These are phyloP conservation scores for Nannizziopsis barbatae DNA, from an alignment of 2,329 filamentous ascomycete genomes.

Conservation along the genomic window DNA sequence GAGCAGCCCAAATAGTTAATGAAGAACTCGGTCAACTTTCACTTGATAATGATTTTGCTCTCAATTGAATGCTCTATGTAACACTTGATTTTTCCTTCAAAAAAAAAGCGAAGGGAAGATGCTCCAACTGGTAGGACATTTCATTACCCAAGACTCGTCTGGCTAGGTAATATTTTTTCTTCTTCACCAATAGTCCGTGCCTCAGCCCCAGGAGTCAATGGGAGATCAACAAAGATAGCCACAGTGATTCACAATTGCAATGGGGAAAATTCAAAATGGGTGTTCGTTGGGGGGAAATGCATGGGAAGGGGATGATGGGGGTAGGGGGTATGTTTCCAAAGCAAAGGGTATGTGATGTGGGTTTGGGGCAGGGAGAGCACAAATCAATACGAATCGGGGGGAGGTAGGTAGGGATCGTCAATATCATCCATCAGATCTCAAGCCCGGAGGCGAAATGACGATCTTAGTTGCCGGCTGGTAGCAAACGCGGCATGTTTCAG, in stretches of 20 bases:
- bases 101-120: neutral
- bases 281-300: no score
- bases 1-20: no score
- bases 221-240: slow-evolving; percentile 3
- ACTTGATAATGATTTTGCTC: slow-evolving; percentile 3
- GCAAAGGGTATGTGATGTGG: neutral
- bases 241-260: slow-evolving; percentile 4
- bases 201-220: slow-evolving; percentile 2
- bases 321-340: slow-evolving; percentile 4
- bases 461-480: neutral
- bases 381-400: slow-evolving; percentile 2
- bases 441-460: no score
- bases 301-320: neutral
- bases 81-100: slow-evolving; percentile 1
- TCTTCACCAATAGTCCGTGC: neutral
- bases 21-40: neutral
- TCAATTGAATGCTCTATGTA: slow-evolving; percentile 10
- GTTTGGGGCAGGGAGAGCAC: neutral
- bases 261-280: slow-evolving; percentile 3
- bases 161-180: neutral
- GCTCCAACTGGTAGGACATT: neutral
- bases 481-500: neutral
- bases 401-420: neutral
- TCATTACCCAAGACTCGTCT: slow-evolving; percentile 3
- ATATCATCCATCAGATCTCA: no score